Base-by-base conservation (phyloP, 2,329 filamentous ascomycete genomes). In the Colletotrichum sp. region DNA sequence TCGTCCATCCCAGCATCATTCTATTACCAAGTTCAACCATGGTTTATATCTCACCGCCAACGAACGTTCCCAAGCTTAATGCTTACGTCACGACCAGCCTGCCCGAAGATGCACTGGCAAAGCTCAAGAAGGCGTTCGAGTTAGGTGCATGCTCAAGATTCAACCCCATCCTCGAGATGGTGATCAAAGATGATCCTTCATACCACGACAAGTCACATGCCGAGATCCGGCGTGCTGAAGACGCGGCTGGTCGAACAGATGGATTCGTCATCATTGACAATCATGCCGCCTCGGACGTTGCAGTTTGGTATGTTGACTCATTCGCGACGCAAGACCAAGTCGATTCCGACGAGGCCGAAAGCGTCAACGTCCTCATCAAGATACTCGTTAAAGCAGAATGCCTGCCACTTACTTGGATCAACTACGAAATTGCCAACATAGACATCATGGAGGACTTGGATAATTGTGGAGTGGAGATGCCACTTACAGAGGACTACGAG, bases 381-480 rank as follows among this genome's bases (percentile, higher is more conserved):
- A 79, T 80, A 18, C 75, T 78, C 16, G 56, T 79, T 18, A 77
- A 77, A 67, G 77, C 77, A 5, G 78, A 79, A 8, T 73, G 61
- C 13, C 70, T 81, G 28, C 34, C 79, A 6, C 12, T 77, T 27
- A 71, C 67, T 6, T 77, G 56, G 22, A 73, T 77, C 27, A 80
- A 80, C 74, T 81, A 80, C 74, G 73, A 78, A 27, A 78, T 79
- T 39, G 77, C 62, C 32, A 80, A 81, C 71, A 76, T 72, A 61
- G 52, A 58, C 48, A 74, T 81, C 18, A 43, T 64, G 8, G 79
- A 80, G 52, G 77, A 81, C 58, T 61, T 81, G 2, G 56, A n/a
- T 22, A 76, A 75, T 30, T 77, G 76, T 30, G 79, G 77, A 7
- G 78, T 80, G 3, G 74, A 78, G 1, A 56, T 67, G 15, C 79